These are phyloP conservation scores for Besnoitia besnoiti DNA, from an alignment of 169 alveolate species.

Conservation along the genomic window DNA sequence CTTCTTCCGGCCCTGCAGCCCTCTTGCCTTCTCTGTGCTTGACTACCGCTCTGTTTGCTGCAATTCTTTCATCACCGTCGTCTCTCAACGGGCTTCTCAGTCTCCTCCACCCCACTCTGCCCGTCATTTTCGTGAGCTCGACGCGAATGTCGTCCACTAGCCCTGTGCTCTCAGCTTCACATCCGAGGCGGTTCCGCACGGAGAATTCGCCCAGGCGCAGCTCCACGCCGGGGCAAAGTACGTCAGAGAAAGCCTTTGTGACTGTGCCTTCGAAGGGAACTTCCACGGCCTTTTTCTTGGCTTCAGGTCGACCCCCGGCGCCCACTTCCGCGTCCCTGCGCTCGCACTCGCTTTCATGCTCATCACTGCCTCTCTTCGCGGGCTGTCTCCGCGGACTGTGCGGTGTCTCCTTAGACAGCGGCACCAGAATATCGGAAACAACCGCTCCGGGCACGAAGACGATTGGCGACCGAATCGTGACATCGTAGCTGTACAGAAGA, in stretches of 20 bases:
- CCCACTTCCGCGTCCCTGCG: background rate
- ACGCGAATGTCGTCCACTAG: background rate
- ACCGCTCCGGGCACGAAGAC: constrained; percentile 15
- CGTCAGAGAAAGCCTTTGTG: background rate
- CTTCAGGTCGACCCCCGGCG: background rate
- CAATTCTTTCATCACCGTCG: background rate
- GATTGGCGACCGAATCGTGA: constrained; percentile 11
- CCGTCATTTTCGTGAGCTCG: background rate
- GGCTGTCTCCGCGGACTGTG: background rate
- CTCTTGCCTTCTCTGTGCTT: background rate
- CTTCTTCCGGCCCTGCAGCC: background rate
- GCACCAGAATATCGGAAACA: background rate
- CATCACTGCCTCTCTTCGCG: background rate
- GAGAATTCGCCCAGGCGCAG: constrained; percentile 19
- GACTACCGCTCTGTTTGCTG: background rate
- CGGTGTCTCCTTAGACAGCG: background rate
- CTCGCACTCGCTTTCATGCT: background rate
- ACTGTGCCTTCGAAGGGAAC: background rate
- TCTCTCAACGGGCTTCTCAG: background rate
- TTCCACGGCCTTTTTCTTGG: background rate
- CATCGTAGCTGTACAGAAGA: background rate
- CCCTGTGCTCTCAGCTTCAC: background rate
- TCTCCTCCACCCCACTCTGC: constrained; percentile 3
- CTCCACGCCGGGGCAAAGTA: constrained; percentile 1
- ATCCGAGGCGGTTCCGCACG: background rate